Percentiles rank a stretch among this genome's conserved stretches.
Conservation (phyloP, 108 stramenopile species). For the Skeletonema tropicum region DNA sequence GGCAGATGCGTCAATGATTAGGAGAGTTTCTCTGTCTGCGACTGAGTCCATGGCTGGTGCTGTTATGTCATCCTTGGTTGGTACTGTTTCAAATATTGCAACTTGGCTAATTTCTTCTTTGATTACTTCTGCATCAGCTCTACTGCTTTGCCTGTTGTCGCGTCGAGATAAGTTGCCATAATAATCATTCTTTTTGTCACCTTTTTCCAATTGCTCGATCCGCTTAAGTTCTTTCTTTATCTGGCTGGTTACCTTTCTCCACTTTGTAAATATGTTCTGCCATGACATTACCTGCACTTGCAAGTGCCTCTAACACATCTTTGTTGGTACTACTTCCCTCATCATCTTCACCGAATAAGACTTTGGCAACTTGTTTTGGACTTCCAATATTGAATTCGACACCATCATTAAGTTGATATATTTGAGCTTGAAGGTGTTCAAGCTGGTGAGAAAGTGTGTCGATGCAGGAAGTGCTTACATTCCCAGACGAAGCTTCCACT, state of each 20-base stretch:
- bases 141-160: conserved; percentile 11
- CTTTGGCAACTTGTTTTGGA: conserved; percentile 71
- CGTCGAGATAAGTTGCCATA: conserved; percentile 41
- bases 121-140: conserved; percentile 6
- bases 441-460: conserved; percentile 35
- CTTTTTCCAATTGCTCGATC: conserved; percentile 48
- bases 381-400: conserved; percentile 72
- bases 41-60: background rate
- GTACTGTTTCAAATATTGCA: conserved; percentile 9
- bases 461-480: conserved; percentile 17
- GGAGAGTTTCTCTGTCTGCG: conserved; percentile 52
- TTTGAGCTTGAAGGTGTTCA: conserved; percentile 34
- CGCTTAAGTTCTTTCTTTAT: conserved; percentile 49
- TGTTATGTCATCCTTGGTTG: background rate
- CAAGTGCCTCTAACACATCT: conserved; percentile 75
- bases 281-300: conserved; percentile 57
- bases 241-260: conserved; percentile 43
- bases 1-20: conserved; percentile 85
- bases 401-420: conserved; percentile 53
- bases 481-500: conserved; percentile 24
- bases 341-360: conserved; percentile 63
- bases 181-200: conserved; percentile 47
- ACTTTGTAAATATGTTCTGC: conserved; percentile 47
- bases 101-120: conserved; percentile 8
- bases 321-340: conserved; percentile 66